Evolutionary conservation across 1,139 yeast genomes (phyloP), one percentile per base, ranked within the genome.

Genomic region (Yamadazyma siamensis): DNA sequence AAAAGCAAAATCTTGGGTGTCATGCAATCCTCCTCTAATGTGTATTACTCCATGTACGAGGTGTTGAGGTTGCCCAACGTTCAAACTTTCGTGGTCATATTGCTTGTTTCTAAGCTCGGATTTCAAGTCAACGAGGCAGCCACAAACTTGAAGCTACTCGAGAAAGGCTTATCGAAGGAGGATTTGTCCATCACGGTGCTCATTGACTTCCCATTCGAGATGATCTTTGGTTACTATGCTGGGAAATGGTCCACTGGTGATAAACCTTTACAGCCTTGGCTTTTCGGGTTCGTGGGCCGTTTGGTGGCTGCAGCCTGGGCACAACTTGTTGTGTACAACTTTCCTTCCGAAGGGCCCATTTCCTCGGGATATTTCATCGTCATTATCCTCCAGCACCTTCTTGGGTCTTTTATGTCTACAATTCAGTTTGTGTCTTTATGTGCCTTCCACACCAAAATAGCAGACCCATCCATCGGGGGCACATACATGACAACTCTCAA

Each of bases 81-180:
- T 23, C 91, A 80, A 52, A 67, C 77, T 6, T 75, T 91, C 45
- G 81, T 88, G 17, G 48, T 80, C 1, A 75, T 94, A 9, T 88
- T 88, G 48, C 58, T 91, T 27, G 56, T 87, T 11, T 82, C 95
- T 22, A 91, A 91, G 53, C 70, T 91, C 35, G 98, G 96, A 4
- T 94, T 91, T 54, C 96, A 89, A 52, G 95, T 91, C 13, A 91
- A 89, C 48, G 99, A 91, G 54, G 89, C 94, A 4, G 97, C 95
- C 15, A 91, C 98, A 1, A 89, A 89, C 50, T 70, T 91, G 47
- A 91, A 89, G 52, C 65, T 94, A 15, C 64, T 91, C n/a, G 99
- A 91, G 53, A 83, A 82, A 50, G 99, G 99, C 0, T 75, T 91
- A 31, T 79, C 94, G 21, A 86, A 89, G 50, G 98, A 91, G 55